Evolutionary conservation across 148 eudicot species (phyloP).

Genomic region (Heliamphora exappendiculata): DNA sequence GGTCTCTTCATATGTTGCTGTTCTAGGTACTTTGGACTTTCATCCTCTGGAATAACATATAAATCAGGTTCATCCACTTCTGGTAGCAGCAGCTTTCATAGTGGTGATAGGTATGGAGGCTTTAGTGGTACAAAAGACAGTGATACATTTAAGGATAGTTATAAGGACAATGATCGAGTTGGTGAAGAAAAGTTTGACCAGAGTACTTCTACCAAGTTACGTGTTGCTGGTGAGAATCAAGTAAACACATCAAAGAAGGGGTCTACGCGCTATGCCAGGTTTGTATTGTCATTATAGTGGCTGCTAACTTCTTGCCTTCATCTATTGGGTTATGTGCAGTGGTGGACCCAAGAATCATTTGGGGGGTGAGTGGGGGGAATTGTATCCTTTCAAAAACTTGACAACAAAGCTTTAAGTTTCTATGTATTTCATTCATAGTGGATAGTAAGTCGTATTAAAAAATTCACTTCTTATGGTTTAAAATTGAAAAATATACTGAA

Average conservation of each 20-base stretch:
- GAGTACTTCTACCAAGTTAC: slow-evolving; percentile 45
- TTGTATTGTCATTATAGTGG: background rate
- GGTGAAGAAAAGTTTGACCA: slow-evolving; percentile 59
- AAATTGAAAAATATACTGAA: background rate
- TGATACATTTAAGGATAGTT: slow-evolving; percentile 40
- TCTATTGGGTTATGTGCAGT: background rate
- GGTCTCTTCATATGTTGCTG: slow-evolving; percentile 7
- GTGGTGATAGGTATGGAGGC: slow-evolving; percentile 67
- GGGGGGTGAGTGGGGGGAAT: too few species aligned
- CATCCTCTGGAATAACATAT: slow-evolving; percentile 75
- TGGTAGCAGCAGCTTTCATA: slow-evolving; percentile 46
- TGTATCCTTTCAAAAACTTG: too few species aligned
- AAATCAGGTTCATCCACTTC: slow-evolving; percentile 68
- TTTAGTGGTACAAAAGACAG: slow-evolving; percentile 50
- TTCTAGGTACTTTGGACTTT: slow-evolving; percentile 82
- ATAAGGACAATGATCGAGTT: slow-evolving; percentile 42
- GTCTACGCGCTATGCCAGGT: slow-evolving; percentile 47
- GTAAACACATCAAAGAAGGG: slow-evolving; percentile 31
- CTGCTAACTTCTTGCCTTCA: background rate
- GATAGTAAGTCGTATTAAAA: background rate
- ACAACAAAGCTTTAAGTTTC: background rate
- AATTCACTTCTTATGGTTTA: background rate
- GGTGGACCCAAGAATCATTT: background rate
- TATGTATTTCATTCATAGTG: background rate
- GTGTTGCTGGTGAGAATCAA: slow-evolving; percentile 24